Percentiles rank a stretch among this genome's conserved stretches.
phyloP scores from a whole-genome alignment of 2,329 filamentous ascomycete genomes.

The Tetracladium maxilliforme region DNA sequence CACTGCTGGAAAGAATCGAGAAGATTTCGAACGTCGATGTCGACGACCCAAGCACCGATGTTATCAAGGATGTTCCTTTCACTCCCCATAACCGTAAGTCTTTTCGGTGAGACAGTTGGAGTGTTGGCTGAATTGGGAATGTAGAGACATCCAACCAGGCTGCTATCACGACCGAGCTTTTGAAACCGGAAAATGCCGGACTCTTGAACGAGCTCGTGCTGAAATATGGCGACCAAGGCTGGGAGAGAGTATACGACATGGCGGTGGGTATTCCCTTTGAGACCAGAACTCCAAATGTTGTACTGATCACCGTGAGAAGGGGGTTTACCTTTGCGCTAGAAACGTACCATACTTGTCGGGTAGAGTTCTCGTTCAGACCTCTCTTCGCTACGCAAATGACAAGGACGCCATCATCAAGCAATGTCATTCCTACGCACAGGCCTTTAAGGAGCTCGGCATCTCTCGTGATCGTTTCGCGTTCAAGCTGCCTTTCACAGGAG shows the following conservation, averaged over 20 bases:
- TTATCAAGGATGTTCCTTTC: constrained; percentile 1
- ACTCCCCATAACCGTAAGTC: constrained; percentile 1
- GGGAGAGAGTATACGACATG: constrained; percentile 1
- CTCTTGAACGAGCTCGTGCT: background rate
- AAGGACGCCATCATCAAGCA: constrained; percentile 27
- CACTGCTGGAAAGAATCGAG: constrained; percentile 1
- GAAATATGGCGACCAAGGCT: constrained; percentile 1
- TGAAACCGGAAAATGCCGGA: background rate
- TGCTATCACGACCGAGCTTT: background rate
- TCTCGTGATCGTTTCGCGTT: constrained; percentile 29
- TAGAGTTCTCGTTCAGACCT: constrained; percentile 31
- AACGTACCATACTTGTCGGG: constrained; percentile 29
- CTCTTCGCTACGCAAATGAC: constrained; percentile 29
- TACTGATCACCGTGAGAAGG: no score
- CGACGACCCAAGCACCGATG: background rate
- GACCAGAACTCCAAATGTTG: no score
- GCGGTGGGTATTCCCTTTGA: background rate
- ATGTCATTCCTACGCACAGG: constrained; percentile 26
- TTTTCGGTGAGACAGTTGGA: no score
- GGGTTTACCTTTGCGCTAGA: constrained; percentile 6
- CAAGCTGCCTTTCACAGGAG: constrained; percentile 33
- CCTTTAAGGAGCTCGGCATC: constrained; percentile 28
- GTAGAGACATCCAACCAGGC: constrained; percentile 1
- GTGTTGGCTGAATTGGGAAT: no score
- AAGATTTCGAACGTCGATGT: constrained; percentile 1